Evolutionary conservation across 345 rosid genomes (phyloP).

Genomic region (Eucalyptus grandis): DNA sequence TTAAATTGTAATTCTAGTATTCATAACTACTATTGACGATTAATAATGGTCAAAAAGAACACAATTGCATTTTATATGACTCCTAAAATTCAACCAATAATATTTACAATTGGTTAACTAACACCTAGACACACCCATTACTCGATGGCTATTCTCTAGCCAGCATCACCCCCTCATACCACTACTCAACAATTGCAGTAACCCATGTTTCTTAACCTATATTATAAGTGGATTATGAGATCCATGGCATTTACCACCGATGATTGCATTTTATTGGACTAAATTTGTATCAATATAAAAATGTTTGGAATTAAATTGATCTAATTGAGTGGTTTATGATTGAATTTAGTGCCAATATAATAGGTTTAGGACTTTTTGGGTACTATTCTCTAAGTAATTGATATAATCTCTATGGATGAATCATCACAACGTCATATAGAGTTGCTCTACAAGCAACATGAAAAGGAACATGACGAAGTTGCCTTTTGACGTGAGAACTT

Average conservation of each 20-base stretch:
- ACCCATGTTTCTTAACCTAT: background rate
- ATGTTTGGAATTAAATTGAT: rapidly evolving
- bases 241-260: background rate
- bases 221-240: rapidly evolving
- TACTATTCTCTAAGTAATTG: rapidly evolving
- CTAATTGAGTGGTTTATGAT: rapidly evolving
- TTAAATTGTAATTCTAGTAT: background rate
- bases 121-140: background rate
- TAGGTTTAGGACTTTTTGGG: rapidly evolving
- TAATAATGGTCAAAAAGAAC: background rate
- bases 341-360: rapidly evolving
- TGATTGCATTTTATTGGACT: too few relatives aligned
- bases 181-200: background rate
- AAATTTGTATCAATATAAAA: rapidly evolving
- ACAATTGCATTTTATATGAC: background rate
- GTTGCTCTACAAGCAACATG: rapidly evolving
- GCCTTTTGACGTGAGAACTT: background rate
- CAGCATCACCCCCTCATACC: background rate
- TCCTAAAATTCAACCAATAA: too few relatives aligned
- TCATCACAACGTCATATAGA: background rate
- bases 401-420: background rate
- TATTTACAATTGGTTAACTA: background rate
- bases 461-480: background rate
- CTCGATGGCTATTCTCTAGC: background rate
- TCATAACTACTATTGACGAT: background rate